Evolutionary conservation across 1,139 yeast species (phyloP).

Genomic region (Diutina rugosa): DNA sequence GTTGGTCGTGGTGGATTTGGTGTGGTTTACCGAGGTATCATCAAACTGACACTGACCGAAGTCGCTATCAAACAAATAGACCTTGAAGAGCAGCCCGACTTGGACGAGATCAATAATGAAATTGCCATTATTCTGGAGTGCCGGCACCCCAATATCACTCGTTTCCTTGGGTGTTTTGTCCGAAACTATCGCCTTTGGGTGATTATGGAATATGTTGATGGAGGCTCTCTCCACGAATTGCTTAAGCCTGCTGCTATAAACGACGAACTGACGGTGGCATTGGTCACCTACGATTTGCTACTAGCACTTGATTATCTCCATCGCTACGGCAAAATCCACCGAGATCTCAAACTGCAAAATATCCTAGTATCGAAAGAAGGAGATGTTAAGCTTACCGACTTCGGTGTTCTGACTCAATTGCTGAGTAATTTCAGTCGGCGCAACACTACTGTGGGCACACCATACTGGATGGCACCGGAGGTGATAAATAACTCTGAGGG

Average conservation of each 20-base stretch:
- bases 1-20: slow-evolving; percentile 88
- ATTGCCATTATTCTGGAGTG: slow-evolving; percentile 70
- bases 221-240: slow-evolving; percentile 70
- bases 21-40: slow-evolving; percentile 64
- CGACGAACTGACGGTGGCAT: slow-evolving; percentile 36
- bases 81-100: slow-evolving; percentile 66
- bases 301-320: slow-evolving; percentile 63
- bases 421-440: slow-evolving; percentile 66
- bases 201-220: slow-evolving; percentile 73
- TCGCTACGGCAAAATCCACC: slow-evolving; percentile 66
- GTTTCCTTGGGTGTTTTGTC: slow-evolving; percentile 71
- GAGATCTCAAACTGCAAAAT: slow-evolving; percentile 83
- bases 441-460: slow-evolving; percentile 94
- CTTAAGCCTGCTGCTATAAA: slow-evolving; percentile 45
- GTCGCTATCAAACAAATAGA: slow-evolving; percentile 71
- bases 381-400: slow-evolving; percentile 86
- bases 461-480: slow-evolving; percentile 99
- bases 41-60: slow-evolving; percentile 32
- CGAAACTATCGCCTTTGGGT: slow-evolving; percentile 76
- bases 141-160: slow-evolving; percentile 54
- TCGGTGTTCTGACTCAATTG: slow-evolving; percentile 87
- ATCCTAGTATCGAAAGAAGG: slow-evolving; percentile 56
- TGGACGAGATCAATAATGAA: slow-evolving; percentile 65
- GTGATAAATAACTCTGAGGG: slow-evolving; percentile 72
- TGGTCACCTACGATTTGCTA: slow-evolving; percentile 47